Conservation (phyloP, 257 asterid genomes). For the Agastache rugosa region DNA sequence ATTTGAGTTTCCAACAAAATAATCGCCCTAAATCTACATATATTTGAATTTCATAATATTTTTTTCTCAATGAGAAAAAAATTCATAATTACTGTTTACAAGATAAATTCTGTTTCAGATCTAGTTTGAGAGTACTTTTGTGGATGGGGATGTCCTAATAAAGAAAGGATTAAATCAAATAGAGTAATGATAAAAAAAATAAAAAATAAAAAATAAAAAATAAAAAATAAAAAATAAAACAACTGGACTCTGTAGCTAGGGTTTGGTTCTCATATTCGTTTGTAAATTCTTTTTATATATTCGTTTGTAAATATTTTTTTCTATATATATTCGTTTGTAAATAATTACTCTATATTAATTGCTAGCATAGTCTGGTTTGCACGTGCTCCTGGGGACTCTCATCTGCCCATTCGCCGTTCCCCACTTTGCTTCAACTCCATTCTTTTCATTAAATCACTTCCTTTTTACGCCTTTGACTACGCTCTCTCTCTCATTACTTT, state of each 20-base stretch:
- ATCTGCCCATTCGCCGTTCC: conserved; percentile 37
- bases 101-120: neutral
- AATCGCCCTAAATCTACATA: no score
- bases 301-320: neutral
- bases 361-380: conserved; percentile 38
- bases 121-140: neutral
- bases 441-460: conserved; percentile 35
- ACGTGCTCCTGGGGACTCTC: conserved; percentile 71
- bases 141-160: no score
- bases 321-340: neutral
- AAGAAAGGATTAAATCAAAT: no score
- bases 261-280: neutral
- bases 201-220: no score
- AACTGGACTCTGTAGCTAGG: neutral
- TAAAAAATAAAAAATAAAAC: neutral
- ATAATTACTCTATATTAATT: neutral
- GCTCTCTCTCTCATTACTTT: conserved; percentile 28
- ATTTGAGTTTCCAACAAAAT: no score
- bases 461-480: conserved; percentile 48
- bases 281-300: no score
- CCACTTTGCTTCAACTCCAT: conserved; percentile 54
- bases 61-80: neutral
- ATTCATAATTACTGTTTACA: neutral
- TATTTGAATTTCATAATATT: neutral
- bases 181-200: no score